Conservation (phyloP, 495 filamentous ascomycete species). For the Cairneyella variabilis region DNA sequence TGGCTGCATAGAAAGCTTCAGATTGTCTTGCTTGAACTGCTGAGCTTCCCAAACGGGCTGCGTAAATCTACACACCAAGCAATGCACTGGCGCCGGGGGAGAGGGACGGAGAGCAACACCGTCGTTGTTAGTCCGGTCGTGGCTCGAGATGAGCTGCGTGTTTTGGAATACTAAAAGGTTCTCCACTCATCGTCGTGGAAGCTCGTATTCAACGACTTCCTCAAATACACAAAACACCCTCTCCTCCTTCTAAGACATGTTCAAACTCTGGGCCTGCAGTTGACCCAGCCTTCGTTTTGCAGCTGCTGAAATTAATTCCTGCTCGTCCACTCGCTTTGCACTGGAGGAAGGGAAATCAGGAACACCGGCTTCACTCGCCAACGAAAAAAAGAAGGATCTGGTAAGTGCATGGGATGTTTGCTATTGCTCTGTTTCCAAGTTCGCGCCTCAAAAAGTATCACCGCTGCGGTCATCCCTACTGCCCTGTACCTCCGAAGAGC, state of each 20-base stretch:
- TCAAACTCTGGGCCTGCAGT: neutral
- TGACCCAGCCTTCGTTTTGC: neutral
- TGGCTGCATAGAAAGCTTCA: no score
- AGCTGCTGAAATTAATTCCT: neutral
- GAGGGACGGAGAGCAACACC: no score
- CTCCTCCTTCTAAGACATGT: slow-evolving; percentile 1
- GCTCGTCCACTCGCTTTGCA: neutral
- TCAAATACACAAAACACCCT: neutral
- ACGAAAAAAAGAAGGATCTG: neutral
- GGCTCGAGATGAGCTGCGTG: no score
- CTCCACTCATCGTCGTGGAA: neutral
- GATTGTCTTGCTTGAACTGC: no score
- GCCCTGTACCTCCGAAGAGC: neutral
- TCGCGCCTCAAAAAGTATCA: neutral
- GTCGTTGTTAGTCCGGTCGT: no score
- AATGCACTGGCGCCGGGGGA: no score
- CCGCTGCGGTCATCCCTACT: neutral
- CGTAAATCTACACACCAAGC: no score
- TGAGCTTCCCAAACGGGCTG: no score
- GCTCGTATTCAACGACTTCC: slow-evolving; percentile 5
- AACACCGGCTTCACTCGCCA: neutral
- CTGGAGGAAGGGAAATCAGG: neutral
- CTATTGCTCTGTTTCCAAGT: neutral
- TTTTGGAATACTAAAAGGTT: no score
- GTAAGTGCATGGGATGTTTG: neutral